A percentile compares a stretch with the other conserved stretches of the same genome.
These are phyloP conservation scores for Boletus rubropictus DNA, from an alignment of 768 basidiomycete species.

Conservation along the genomic window DNA sequence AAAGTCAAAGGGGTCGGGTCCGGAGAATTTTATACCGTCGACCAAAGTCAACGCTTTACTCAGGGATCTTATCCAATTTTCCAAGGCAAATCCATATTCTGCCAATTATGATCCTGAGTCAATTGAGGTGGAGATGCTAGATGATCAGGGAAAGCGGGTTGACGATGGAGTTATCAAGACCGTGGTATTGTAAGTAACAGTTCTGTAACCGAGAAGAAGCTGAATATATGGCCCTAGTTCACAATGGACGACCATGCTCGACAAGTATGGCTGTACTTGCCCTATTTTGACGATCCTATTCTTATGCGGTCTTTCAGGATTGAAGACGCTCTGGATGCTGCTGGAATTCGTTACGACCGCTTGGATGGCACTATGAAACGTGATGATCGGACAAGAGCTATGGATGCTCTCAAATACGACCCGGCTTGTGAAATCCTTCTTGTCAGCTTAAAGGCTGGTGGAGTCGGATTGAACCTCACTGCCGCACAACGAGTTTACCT, in stretches of 20 bases:
- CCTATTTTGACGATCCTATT: constrained; percentile 1
- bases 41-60: constrained; percentile 87
- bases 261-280: constrained; percentile 50
- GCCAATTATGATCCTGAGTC: constrained; percentile 75
- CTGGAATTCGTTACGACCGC: constrained; percentile 82
- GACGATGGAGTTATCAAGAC: constrained; percentile 79
- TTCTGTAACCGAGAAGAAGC: constrained; percentile 11
- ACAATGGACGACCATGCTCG: constrained; percentile 93
- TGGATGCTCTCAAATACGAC: constrained; percentile 89
- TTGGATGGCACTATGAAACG: constrained; percentile 98
- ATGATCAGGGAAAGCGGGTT: constrained; percentile 62
- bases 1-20: constrained; percentile 45
- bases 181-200: constrained; percentile 80
- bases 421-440: constrained; percentile 89
- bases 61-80: constrained; percentile 73
- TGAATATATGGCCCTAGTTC: constrained; percentile 46
- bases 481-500: constrained; percentile 91
- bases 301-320: constrained; percentile 43
- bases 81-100: constrained; percentile 80
- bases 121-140: constrained; percentile 72
- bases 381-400: constrained; percentile 84
- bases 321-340: constrained; percentile 80
- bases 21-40: constrained; percentile 65
- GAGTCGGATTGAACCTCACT: constrained; percentile 94
- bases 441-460: constrained; percentile 94